Base-by-base conservation (phyloP, 106 monocot genomes). In the Allium cepa region DNA sequence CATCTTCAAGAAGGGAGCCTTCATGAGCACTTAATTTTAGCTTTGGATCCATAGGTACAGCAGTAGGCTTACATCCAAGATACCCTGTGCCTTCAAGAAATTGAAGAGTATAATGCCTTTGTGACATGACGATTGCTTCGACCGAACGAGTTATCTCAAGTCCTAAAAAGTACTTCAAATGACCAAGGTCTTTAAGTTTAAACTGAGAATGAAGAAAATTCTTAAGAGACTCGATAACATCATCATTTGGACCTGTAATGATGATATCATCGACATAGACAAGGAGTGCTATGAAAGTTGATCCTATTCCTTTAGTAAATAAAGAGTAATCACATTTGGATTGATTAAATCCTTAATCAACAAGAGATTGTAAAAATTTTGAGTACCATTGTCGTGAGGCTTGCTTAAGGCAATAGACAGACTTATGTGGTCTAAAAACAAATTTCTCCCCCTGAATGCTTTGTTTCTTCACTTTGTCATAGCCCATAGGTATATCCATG, bases 141-240 rank as follows among this genome's bases (percentile, higher is more conserved):
- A 4, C 2, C 2, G 60, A 60, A 60, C 15, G 15, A 17, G 17
- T 9, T 17, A 60, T 26, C 17, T 60, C 60, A 17, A 60, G 16
- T n/a, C 60, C 60, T 9, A 60, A 26, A 60, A 60, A 60, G 8
- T 60, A 60, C 26, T 60, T 60, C 2, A 60, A 17, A 12, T 0
- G 15, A n/a, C 60, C 60, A 60, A 60, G 8, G n/a, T 60, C 60
- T 60, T 60, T 60, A 60, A 60, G 16, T 9, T 60, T 12, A 17
- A 60, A 60, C 9, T 17, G 26, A 9, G 17, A 17, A 60, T 60
- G 1, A 9, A 9, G 60, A 60, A 60, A 60, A 9, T 60, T 60
- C 17, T 60, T 60, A 26, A 17, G 1, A 9, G 11, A n/a, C 11
- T 47, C 14, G 5, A 17, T 17, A 13, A 10, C 8, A 49, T n/a